Evolutionary conservation across 805 yeast species (phyloP).

Genomic region (Saccharomycopsis capsularis): DNA sequence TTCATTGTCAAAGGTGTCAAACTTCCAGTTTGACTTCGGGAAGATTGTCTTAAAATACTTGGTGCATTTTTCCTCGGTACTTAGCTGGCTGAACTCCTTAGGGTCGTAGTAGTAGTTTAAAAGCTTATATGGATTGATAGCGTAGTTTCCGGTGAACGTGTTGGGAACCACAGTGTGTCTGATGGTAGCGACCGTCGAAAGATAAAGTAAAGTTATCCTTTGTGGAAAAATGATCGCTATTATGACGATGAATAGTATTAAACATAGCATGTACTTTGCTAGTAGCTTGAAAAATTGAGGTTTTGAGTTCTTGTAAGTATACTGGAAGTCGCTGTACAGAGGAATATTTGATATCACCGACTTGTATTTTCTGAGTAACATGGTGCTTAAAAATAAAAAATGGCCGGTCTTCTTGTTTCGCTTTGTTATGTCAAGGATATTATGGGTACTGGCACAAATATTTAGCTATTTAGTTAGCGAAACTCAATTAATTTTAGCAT

Average conservation of each 20-base stretch:
- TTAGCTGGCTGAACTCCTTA: constrained; percentile 9
- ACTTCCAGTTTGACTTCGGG: constrained; percentile 20
- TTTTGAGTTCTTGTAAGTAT: background rate
- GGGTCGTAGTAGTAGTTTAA: constrained; percentile 16
- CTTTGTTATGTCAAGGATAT: too few species aligned
- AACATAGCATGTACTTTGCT: background rate
- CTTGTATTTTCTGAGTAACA: constrained; percentile 10
- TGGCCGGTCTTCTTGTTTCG: too few species aligned
- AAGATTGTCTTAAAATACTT: constrained; percentile 16
- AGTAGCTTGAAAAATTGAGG: background rate
- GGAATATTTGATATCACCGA: background rate
- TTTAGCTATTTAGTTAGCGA: too few species aligned
- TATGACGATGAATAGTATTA: too few species aligned
- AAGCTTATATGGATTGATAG: constrained; percentile 17
- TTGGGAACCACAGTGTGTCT: constrained; percentile 15
- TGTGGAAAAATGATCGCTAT: background rate
- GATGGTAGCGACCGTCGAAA: constrained; percentile 12
- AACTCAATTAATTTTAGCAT: too few species aligned
- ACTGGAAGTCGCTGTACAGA: background rate
- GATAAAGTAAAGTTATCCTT: background rate
- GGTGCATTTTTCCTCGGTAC: constrained; percentile 17
- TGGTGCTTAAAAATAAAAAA: background rate
- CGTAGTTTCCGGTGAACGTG: constrained; percentile 12
- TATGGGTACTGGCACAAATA: too few species aligned
- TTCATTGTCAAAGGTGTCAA: constrained; percentile 16